Base-by-base conservation (phyloP, 495 filamentous ascomycete species). In the Penicillium mononematosum region DNA sequence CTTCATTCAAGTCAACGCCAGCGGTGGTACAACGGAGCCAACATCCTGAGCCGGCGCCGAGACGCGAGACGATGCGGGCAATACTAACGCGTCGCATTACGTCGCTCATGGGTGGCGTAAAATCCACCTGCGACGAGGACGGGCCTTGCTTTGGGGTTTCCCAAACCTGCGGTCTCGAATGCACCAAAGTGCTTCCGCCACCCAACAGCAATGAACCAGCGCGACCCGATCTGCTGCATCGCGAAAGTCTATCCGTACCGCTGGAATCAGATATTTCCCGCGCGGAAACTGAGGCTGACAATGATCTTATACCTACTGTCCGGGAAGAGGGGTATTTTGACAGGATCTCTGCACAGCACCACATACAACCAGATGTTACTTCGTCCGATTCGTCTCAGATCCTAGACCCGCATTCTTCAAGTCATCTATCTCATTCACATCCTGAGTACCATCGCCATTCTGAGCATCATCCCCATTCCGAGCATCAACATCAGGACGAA, bases 71-170 rank as follows among this genome's bases (percentile, higher is more conserved):
- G 7, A 60, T 78, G 25, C 73, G 75, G 49, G 61, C 63, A 12
- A 67, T 67, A 11, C 65, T 79, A 11, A 58, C 66, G 25, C 82
- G 75, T 43, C 75, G 81, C 39, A 74, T 92, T 38, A 75, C 83
- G 62, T 82, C 82, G 31, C 80, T 92, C 49, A 79, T 91, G 39
- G 84, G 81, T 56, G 85, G 86, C 42, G 84, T 80, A 27, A 89
- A 91, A 62, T 45, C 78, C 0, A 75, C 83, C 32, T 96, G 92
- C 62, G 88, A 91, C 52, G 82, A 86, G 58, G 69, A 80, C 49
- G 91, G 88, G 0, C 87, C 88, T 0, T 96, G 92, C 64, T 92
- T 82, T 58, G 92, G 92, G 8, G 91, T 89, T 63, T 86, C 89
- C 0, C 89, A 95, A 66, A 88, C 89, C 5, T 96, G 92, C 66